Percentiles rank a stretch among this genome's conserved stretches.
Evolutionary conservation across 495 filamentous ascomycete species (phyloP).

Genomic region (Penicillium pancosmium): DNA sequence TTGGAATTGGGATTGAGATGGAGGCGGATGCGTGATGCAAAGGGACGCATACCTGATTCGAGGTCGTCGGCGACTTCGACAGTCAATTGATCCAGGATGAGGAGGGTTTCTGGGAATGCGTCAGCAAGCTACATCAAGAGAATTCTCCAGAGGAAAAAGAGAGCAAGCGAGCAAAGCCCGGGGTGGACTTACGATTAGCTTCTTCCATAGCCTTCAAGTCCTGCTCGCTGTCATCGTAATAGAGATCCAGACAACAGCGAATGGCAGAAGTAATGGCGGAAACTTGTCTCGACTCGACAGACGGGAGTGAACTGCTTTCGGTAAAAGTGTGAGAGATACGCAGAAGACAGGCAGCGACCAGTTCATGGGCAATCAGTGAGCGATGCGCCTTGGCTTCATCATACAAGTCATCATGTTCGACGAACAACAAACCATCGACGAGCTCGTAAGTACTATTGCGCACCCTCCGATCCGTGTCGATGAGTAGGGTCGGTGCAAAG

Average conservation of each 20-base stretch:
- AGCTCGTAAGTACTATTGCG: slow-evolving; percentile 57
- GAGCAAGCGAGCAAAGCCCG: not conserved
- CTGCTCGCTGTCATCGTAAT: slow-evolving; percentile 46
- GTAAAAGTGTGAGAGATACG: not conserved
- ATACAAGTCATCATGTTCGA: slow-evolving; percentile 31
- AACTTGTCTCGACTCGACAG: slow-evolving; percentile 40
- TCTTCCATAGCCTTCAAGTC: slow-evolving; percentile 38
- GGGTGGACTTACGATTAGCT: slow-evolving; percentile 40
- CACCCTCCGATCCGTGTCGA: slow-evolving; percentile 59
- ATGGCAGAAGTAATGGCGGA: slow-evolving; percentile 43
- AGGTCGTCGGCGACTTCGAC: slow-evolving; percentile 44
- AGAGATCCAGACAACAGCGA: slow-evolving; percentile 43
- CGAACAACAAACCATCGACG: slow-evolving; percentile 58
- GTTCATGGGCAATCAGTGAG: slow-evolving; percentile 32
- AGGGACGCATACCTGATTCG: slow-evolving; percentile 33
- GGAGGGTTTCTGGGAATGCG: slow-evolving; percentile 29
- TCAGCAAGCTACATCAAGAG: not conserved
- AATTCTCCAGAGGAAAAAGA: no score
- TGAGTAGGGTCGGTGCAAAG: slow-evolving; percentile 71
- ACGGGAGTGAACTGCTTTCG: slow-evolving; percentile 18
- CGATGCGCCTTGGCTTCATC: slow-evolving; percentile 32
- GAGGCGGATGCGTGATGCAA: slow-evolving; percentile 26
- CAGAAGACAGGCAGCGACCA: slow-evolving; percentile 26
- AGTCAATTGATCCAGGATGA: slow-evolving; percentile 37
- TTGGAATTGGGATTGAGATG: slow-evolving; percentile 9